Percentiles rank a stretch among this genome's conserved stretches.
Evolutionary conservation across 306 rosid genomes (phyloP).

Genomic region (Begonia loranthoides): DNA sequence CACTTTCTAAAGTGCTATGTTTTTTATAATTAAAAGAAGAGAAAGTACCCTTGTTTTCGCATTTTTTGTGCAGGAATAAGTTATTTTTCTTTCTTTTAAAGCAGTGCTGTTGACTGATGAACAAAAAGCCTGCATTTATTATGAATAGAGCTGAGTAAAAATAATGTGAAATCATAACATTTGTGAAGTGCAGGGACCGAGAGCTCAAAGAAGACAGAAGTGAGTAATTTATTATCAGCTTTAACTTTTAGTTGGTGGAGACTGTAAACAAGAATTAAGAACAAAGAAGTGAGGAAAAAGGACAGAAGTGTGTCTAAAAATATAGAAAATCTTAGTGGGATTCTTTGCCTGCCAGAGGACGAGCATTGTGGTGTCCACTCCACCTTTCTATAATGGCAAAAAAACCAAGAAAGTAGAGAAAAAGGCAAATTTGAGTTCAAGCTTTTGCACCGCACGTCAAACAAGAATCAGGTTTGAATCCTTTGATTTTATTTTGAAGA

Average conservation of each 20-base stretch:
- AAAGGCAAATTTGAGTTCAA: conserved; percentile 17
- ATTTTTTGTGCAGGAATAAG: too few species aligned
- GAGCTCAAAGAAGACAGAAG: conserved; percentile 2
- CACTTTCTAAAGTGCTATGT: too few species aligned
- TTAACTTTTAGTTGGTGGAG: conserved; percentile 15
- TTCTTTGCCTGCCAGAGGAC: conserved; percentile 53
- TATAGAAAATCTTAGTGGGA: conserved; percentile 51
- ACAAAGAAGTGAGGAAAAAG: conserved; percentile 15
- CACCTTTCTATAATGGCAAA: conserved; percentile 35
- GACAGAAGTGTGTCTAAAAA: conserved; percentile 6
- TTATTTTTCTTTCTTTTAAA: too few species aligned
- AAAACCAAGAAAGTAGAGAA: conserved; percentile 26
- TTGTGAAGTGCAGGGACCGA: too few species aligned
- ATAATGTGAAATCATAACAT: too few species aligned
- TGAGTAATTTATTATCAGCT: conserved; percentile 18
- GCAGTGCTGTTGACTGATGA: too few species aligned
- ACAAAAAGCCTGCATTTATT: too few species aligned
- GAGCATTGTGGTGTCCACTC: conserved; percentile 55
- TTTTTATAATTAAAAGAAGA: too few species aligned
- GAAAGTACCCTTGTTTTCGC: too few species aligned
- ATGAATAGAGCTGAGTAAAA: too few species aligned
- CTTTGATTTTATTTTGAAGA: conserved; percentile 16
- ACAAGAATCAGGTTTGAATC: conserved; percentile 39
- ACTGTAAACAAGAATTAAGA: too few species aligned
- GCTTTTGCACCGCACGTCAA: conserved; percentile 47